A percentile compares a stretch with the other conserved stretches of the same genome.
These are phyloP conservation scores for Coemansia sp. DNA, from an alignment of 192 early-diverging fungal species.

Conservation along the genomic window DNA sequence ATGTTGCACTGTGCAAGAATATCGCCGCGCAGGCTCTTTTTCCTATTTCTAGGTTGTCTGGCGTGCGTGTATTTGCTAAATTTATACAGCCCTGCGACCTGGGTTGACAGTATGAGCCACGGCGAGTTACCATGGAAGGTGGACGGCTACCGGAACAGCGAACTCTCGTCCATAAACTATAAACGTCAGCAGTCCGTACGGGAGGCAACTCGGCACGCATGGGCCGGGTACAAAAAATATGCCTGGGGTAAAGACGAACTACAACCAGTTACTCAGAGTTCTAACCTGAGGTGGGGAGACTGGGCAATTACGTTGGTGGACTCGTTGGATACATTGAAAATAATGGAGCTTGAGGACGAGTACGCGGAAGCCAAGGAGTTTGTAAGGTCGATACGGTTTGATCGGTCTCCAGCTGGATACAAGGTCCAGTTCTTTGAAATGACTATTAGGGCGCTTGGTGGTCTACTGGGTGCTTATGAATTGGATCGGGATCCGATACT, in stretches of 20 bases:
- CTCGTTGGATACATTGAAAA: conserved; percentile 77
- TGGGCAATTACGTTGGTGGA: conserved; percentile 86
- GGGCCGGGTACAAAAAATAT: conserved; percentile 41
- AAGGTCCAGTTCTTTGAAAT: conserved; percentile 70
- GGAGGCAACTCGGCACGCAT: conserved; percentile 49
- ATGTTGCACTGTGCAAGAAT: conserved; percentile 16
- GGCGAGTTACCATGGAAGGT: conserved; percentile 12
- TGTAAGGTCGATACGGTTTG: conserved; percentile 64
- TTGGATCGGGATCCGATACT: conserved; percentile 67
- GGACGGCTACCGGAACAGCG: conserved; percentile 9
- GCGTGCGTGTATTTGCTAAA: conserved; percentile 28
- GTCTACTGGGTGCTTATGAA: conserved; percentile 79
- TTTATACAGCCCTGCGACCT: not conserved
- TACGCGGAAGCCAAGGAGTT: conserved; percentile 70
- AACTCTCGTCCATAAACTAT: conserved; percentile 16
- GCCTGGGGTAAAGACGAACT: conserved; percentile 57
- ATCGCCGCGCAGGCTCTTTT: conserved; percentile 32
- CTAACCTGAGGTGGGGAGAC: conserved; percentile 59
- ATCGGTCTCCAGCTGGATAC: conserved; percentile 6
- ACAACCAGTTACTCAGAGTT: conserved; percentile 31
- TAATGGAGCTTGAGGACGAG: conserved; percentile 78
- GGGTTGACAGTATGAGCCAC: conserved; percentile 19
- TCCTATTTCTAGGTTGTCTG: conserved; percentile 13
- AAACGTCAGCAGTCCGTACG: conserved; percentile 43
- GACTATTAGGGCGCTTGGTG: conserved; percentile 85